phyloP scores from a whole-genome alignment of 176 grass and related monocot species.

The Musa acuminata region DNA sequence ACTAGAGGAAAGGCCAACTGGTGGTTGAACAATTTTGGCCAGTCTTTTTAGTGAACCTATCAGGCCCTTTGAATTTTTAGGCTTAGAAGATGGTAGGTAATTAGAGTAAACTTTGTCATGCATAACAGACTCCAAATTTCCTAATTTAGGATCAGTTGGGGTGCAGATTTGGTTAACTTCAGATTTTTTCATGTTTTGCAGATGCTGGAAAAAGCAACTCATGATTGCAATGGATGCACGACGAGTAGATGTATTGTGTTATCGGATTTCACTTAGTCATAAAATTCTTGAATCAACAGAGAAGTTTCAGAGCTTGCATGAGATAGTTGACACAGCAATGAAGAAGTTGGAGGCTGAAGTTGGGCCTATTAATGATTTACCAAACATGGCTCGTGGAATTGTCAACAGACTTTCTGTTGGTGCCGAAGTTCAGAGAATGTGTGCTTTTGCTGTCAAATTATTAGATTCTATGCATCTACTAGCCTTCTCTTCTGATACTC shows the following conservation, averaged over 20 bases:
- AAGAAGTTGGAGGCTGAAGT: constrained; percentile 18
- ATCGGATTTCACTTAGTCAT: constrained; percentile 74
- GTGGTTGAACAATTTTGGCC: background rate
- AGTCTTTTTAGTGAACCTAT: background rate
- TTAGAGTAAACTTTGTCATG: too few species aligned
- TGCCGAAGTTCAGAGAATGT: constrained; percentile 21
- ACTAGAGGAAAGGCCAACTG: background rate
- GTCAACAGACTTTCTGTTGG: constrained; percentile 21
- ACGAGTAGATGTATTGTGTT: constrained; percentile 78
- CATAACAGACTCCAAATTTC: too few species aligned
- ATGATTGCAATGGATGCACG: constrained; percentile 83
- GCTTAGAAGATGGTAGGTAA: background rate
- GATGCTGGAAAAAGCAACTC: constrained; percentile 96
- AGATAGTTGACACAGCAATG: constrained; percentile 38
- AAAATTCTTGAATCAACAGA: constrained; percentile 54
- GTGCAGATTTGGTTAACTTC: background rate
- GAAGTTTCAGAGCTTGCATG: constrained; percentile 61
- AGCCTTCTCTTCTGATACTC: background rate
- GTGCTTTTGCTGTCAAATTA: constrained; percentile 1
- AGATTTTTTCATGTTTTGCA: constrained; percentile 34
- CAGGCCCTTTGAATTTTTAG: background rate
- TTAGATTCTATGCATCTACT: constrained; percentile 5
- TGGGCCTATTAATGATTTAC: constrained; percentile 2
- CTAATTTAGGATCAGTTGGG: background rate
- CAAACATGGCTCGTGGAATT: constrained; percentile 18